Conservation (phyloP, 257 asterid genomes). For the Fraxinus quadrangulata region DNA sequence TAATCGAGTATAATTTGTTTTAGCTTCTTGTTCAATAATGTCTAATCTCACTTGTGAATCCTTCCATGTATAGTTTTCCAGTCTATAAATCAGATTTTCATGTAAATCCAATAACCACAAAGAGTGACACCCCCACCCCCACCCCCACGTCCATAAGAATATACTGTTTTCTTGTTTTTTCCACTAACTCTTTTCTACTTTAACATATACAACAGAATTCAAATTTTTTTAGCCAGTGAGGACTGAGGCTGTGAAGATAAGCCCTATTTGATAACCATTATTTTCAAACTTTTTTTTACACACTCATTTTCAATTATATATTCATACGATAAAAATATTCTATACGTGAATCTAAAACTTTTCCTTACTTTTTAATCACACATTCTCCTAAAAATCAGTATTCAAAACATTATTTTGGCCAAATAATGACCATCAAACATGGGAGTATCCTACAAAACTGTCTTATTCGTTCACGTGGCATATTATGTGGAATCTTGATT, state of each 20-base stretch:
- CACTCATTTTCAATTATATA: no score
- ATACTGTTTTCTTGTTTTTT: constrained; percentile 43
- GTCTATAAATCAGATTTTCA: not conserved
- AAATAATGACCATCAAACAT: no score
- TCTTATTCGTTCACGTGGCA: not conserved
- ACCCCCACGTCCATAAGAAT: constrained; percentile 26
- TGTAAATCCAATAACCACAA: constrained; percentile 32
- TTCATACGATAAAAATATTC: no score
- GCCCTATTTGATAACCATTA: constrained; percentile 18
- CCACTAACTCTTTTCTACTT: constrained; percentile 23
- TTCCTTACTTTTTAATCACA: no score
- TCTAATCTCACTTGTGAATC: not conserved
- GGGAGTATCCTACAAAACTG: constrained; percentile 18
- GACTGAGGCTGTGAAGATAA: constrained; percentile 29
- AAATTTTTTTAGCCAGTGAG: constrained; percentile 35
- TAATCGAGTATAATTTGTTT: no score
- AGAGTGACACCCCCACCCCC: constrained; percentile 22
- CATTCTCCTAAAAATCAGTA: no score
- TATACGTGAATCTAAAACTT: no score
- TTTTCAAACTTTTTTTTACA: no score
- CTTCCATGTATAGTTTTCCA: not conserved
- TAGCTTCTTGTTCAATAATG: no score
- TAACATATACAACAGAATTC: constrained; percentile 29
- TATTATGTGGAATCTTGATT: not conserved
- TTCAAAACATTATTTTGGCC: no score